Base-by-base conservation (phyloP, 2,329 filamentous ascomycete species). In the Periconia sp. region DNA sequence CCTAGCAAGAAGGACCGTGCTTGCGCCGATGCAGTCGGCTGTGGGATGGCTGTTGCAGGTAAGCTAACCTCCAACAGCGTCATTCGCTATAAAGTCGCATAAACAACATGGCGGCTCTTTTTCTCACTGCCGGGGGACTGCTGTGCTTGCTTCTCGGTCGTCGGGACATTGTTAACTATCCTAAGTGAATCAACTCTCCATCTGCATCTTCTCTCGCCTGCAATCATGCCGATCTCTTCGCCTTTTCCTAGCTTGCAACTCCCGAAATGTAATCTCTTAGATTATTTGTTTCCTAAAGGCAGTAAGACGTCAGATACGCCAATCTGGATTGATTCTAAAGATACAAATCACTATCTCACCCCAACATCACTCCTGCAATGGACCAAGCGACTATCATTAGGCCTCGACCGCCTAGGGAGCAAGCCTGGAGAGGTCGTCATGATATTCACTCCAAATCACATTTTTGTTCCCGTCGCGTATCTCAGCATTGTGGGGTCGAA, bases 401-500 rank as follows among this genome's bases (percentile, higher is more conserved):
- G 78, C 9, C 64, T 81, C 13, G 65, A 77, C 36, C 66, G 62
- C 11, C 56, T 77, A 5, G 76, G 75, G 5, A 56, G 78, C 23
- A 63, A 71, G 43, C 63, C 58, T 13, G 76, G 76, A 2, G 78
- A 81, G 22, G 75, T 77, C 1, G 73, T 79, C 21, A 71, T 80
- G 73, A 74, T 79, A 7, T 75, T 75, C 48, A 76, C 77, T 0
- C 76, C 77, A 4, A 81, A 81, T 56, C 76, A 80, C 39, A 72
- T 81, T 18, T 79, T 75, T 48, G 74, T 81, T 2, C 78, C 78
- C 0, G 72, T 74, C 2, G 74, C 76, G 9, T 80, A 78, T 52
- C 63, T 80, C 15, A 78, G 76, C 4, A 74, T 78, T 29, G 74
- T 79, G 1, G 78, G 78, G 0, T 74, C 74, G 3, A 76, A 75